phyloP scores from a whole-genome alignment of 179 eudicot species.

The Corrigiola litoralis region DNA sequence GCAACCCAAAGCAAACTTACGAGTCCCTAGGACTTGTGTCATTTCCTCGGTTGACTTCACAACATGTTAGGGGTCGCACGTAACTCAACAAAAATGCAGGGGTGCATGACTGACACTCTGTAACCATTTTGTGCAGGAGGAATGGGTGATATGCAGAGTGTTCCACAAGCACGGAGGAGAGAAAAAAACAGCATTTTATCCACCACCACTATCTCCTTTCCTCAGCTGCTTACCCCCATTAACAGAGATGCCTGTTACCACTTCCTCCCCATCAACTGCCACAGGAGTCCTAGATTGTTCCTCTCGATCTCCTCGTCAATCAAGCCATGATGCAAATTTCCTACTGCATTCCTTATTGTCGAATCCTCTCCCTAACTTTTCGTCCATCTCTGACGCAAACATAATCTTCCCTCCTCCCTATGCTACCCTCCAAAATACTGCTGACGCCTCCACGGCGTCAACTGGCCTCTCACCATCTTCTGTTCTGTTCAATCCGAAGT shows the following conservation, averaged over 20 bases:
- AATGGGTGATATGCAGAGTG: constrained; percentile 89
- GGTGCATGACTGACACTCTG: too few relatives aligned
- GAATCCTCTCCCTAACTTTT: constrained; percentile 19
- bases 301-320: not conserved
- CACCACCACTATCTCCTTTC: constrained; percentile 10
- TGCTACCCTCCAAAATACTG: not conserved
- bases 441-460: not conserved
- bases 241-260: constrained; percentile 2
- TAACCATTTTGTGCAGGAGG: too few relatives aligned
- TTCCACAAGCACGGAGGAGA: constrained; percentile 49
- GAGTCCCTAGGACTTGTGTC: constrained; percentile 9
- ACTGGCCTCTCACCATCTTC: not conserved
- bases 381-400: not conserved
- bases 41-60: constrained; percentile 4
- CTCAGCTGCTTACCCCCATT: constrained; percentile 20
- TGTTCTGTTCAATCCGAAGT: not conserved
- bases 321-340: not conserved
- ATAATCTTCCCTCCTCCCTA: not conserved
- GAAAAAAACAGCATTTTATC: constrained; percentile 28
- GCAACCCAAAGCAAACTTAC: not conserved
- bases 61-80: not conserved
- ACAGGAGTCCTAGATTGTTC: not conserved
- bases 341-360: constrained; percentile 17
- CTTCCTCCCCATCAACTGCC: constrained; percentile 7
- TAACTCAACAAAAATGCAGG: not conserved